Conservation (phyloP, 352 stramenopile species). For the Phytophthora uliginosa region DNA sequence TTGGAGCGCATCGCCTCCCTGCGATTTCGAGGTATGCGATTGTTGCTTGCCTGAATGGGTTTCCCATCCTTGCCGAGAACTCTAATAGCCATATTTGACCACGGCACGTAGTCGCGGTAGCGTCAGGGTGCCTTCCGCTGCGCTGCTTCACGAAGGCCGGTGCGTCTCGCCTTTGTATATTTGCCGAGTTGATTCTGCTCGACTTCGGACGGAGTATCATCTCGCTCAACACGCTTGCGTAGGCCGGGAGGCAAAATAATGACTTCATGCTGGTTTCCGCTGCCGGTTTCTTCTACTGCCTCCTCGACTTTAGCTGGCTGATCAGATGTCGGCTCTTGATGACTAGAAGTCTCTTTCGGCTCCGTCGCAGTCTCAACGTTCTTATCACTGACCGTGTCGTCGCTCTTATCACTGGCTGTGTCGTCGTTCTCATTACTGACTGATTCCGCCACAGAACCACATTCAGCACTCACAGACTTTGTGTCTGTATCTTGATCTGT, state of each 20-base stretch:
- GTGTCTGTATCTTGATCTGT: no score
- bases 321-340: no score
- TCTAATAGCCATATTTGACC: background rate
- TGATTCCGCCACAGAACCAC: no score
- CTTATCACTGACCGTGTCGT: no score
- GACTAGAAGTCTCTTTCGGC: no score
- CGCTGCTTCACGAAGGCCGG: background rate
- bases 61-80: background rate
- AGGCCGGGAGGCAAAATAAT: background rate
- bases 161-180: background rate
- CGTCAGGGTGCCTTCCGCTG: background rate
- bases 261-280: background rate
- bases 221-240: background rate
- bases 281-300: no score
- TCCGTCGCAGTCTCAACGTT: no score
- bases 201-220: background rate
- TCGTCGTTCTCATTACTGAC: no score
- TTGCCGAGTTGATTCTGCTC: background rate
- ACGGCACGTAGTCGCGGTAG: conserved; percentile 5
- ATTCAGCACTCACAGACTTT: no score
- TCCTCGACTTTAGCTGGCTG: no score
- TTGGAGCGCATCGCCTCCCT: background rate
- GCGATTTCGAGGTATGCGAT: background rate
- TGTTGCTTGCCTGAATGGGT: background rate
- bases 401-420: no score